Base-by-base conservation (phyloP, 1,284 basidiomycete species). In the Schizophyllum amplum region DNA sequence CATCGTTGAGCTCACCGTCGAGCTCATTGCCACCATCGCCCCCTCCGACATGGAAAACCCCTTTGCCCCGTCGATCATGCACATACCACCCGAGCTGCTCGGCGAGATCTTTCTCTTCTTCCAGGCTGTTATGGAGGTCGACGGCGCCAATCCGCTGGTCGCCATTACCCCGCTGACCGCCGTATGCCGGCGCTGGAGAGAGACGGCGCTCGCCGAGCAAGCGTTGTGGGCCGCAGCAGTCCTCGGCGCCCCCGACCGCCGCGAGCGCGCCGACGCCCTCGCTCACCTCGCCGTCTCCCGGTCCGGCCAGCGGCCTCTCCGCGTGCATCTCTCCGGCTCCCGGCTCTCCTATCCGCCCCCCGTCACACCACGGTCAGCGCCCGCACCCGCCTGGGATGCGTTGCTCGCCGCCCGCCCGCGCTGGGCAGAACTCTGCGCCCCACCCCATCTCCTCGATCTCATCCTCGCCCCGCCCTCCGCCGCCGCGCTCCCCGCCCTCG, bases 181-280 rank as follows among this genome's bases (percentile, higher is more conserved):
- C 5, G 59, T 60, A 1, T 58, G 59, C 50, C 59, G 50, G 21
- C 59, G 46, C 9, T 60, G 56, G 56, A 15, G 53, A 27, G 46
- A 50, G 9, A 11, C 58, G 4, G 57, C 53, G 1, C 23, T 56
- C 5, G 23, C 4, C 7, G 48, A 24, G 27, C 57, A 60, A 5
- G 17, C n/a, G 1, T 27, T 60, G 6, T 60, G 59, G 59, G 20
- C 51, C 33, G 33, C 33, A 42, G 33, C 33, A 17, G 11, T 42
- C 33, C 33, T 42, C 33, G 33, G 33, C 33, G 33, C 33, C 33
- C 17, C 33, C 13, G 33, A 9, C 33, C 33, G 33, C 33, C n/a
- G n/a, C n/a, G n/a, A n/a, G n/a, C n/a, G n/a, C n/a, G n/a, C n/a
- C n/a, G 33, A 42, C 13, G 11, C 33, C 13, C 33, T 42, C 33